Percentiles rank a stretch among this genome's conserved stretches.
phyloP scores from a whole-genome alignment of 2,329 filamentous ascomycete genomes.

The Talaromyces pinophilus region DNA sequence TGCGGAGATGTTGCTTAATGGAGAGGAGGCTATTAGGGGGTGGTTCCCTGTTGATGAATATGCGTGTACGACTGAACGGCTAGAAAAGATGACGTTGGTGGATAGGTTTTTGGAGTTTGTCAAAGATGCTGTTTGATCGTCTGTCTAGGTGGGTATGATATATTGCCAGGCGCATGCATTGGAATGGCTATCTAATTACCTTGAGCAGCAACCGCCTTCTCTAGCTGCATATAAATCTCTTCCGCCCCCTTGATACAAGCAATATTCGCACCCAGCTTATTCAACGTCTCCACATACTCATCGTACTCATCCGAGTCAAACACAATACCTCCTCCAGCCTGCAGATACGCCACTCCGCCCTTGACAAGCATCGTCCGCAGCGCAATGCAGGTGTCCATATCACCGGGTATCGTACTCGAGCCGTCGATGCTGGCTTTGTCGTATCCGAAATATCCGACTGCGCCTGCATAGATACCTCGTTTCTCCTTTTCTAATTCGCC shows the following conservation, averaged over 20 bases:
- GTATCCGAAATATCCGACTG: conserved; percentile 96
- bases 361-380: conserved; percentile 93
- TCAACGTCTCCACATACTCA: conserved; percentile 95
- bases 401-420: conserved; percentile 66
- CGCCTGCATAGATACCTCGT: conserved; percentile 90
- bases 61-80: conserved; percentile 22
- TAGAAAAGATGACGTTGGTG: conserved; percentile 17
- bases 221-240: conserved; percentile 59
- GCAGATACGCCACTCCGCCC: conserved; percentile 86
- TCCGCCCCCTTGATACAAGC: conserved; percentile 84
- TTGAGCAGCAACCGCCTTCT: conserved; percentile 30
- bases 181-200: conserved; percentile 1
- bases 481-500: conserved; percentile 93
- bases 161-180: neutral
- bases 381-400: conserved; percentile 85
- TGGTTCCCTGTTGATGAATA: conserved; percentile 30
- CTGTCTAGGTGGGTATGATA: neutral
- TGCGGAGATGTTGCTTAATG: conserved; percentile 33
- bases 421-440: conserved; percentile 67
- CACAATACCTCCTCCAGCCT: conserved; percentile 83
- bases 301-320: conserved; percentile 90
- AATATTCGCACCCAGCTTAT: conserved; percentile 91
- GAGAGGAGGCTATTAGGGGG: conserved; percentile 27
- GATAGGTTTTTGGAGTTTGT: conserved; percentile 20
- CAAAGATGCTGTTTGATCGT: neutral